Evolutionary conservation across 2,329 filamentous ascomycete species (phyloP).

Genomic region (Sphaceloma murrayae): DNA sequence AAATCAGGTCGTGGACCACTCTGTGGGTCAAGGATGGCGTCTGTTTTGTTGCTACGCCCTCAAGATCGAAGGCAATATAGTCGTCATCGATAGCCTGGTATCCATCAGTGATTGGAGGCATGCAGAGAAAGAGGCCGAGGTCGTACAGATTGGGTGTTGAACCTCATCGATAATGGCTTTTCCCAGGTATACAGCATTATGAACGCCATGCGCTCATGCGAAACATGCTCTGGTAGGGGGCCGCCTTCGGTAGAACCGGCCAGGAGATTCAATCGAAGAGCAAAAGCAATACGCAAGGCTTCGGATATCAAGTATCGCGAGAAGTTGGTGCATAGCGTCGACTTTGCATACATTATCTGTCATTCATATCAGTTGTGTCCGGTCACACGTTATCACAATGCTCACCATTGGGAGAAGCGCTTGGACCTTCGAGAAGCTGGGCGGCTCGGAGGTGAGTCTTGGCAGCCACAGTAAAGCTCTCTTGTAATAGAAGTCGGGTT

Average conservation of each 20-base stretch:
- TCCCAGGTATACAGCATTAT: slow-evolving; percentile 8
- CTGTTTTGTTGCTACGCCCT: neutral
- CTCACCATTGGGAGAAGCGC: slow-evolving; percentile 3
- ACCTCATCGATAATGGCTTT: slow-evolving; percentile 6
- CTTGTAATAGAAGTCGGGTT: slow-evolving; percentile 2
- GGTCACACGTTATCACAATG: too few species aligned
- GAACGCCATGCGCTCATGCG: slow-evolving; percentile 6
- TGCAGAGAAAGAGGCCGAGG: neutral
- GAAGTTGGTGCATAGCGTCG: slow-evolving; percentile 4
- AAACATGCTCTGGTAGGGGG: too few species aligned
- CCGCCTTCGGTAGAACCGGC: too few species aligned
- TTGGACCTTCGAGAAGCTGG: neutral
- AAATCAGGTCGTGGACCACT: neutral
- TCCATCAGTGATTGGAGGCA: neutral
- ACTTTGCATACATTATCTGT: slow-evolving; percentile 4
- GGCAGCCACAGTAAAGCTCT: slow-evolving; percentile 1
- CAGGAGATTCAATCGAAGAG: neutral
- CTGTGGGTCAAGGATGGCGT: neutral
- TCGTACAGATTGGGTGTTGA: slow-evolving; percentile 4
- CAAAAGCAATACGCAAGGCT: slow-evolving; percentile 3
- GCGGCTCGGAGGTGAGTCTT: neutral
- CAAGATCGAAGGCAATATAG: slow-evolving; percentile 5
- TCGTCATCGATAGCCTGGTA: slow-evolving; percentile 8
- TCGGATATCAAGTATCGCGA: slow-evolving; percentile 5
- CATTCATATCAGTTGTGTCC: neutral